Evolutionary conservation across 1,284 basidiomycete species (phyloP).

Genomic region (Cutaneotrichosporon cutaneum): DNA sequence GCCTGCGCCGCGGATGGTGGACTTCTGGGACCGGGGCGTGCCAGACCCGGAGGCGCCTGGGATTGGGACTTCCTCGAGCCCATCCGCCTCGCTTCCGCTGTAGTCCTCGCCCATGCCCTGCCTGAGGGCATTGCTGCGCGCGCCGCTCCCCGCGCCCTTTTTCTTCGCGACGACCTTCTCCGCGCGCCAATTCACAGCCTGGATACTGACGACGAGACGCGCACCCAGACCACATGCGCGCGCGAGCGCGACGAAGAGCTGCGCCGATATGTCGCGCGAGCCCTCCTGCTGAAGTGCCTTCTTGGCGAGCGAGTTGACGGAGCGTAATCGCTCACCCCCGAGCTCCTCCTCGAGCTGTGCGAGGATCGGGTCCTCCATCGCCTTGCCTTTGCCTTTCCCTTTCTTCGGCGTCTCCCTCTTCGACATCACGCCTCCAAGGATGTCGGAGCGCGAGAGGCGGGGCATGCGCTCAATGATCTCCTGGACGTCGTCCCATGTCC

Average conservation of each 20-base stretch:
- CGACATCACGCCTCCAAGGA: constrained; percentile 18
- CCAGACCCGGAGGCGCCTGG: background rate
- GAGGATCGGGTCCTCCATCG: constrained; percentile 37
- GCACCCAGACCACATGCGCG: constrained; percentile 83
- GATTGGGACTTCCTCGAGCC: constrained; percentile 30
- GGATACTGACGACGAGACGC: constrained; percentile 82
- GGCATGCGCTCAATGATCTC: constrained; percentile 47
- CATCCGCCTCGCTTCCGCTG: constrained; percentile 38
- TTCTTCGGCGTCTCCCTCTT: constrained; percentile 35
- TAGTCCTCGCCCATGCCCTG: constrained; percentile 17
- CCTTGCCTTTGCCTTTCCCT: constrained; percentile 49
- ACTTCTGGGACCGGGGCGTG: background rate
- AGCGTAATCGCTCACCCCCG: constrained; percentile 68
- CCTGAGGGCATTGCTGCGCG: constrained; percentile 9
- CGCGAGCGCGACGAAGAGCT: constrained; percentile 87
- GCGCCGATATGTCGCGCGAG: constrained; percentile 81
- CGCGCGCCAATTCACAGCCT: constrained; percentile 79
- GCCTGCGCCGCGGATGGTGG: constrained; percentile 6
- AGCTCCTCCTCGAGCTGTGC: constrained; percentile 49
- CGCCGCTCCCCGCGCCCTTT: constrained; percentile 38
- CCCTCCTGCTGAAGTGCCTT: constrained; percentile 77
- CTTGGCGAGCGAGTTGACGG: constrained; percentile 82
- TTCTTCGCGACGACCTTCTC: constrained; percentile 49
- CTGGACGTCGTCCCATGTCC: constrained; percentile 66
- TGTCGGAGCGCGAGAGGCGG: constrained; percentile 31